Evolutionary conservation across 768 basidiomycete species (phyloP), one percentile per base, ranked within the genome.

Genomic region (Daedalea quercina): DNA sequence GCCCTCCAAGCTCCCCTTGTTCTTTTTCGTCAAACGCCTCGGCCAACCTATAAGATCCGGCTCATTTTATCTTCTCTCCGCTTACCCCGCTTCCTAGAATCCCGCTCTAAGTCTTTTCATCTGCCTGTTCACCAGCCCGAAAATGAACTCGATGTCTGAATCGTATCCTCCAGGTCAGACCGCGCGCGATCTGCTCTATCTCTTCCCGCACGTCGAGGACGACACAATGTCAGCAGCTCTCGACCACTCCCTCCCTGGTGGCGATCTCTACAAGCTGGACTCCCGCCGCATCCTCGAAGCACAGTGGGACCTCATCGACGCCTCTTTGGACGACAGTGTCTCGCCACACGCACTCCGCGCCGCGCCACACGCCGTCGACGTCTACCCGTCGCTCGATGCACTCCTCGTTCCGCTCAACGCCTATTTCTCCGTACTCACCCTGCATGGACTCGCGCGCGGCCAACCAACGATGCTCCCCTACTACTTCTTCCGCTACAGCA

Each of bases 401-500:
- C 61, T 66, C 19, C 54, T 66, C 19, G 60, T 66, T 37, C 65
- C 65, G 2, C 56, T 66, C 37, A 66, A 66, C 57, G 55, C 54
- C 7, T 66, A 66, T 52, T 66, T 66, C 50, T 66, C 65, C 31
- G 50, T 66, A 51, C 60, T 66, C 31, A 61, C 53, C 40, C 52
- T 66, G 26, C 53, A 66, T 22, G 63, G 55, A 12, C 56, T 66
- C 8, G 51, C 61, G 13, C 47, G 54, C 24, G 61, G 63, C 50
- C 60, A 62, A 46, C 57, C 61, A 1, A 47, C 56, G 33, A 56
- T 59, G 31, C 49, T 66, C 9, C 65, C 65, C 13, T 56, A 50
- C 51, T 55, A 66, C 40, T 64, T 66, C 57, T 66, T 66, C 61
- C 60, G 58, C 20, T 66, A 66, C 44, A 63, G 59, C 56, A 64